phyloP scores from a whole-genome alignment of 345 rosid species.

The Gossypium thurberi region DNA sequence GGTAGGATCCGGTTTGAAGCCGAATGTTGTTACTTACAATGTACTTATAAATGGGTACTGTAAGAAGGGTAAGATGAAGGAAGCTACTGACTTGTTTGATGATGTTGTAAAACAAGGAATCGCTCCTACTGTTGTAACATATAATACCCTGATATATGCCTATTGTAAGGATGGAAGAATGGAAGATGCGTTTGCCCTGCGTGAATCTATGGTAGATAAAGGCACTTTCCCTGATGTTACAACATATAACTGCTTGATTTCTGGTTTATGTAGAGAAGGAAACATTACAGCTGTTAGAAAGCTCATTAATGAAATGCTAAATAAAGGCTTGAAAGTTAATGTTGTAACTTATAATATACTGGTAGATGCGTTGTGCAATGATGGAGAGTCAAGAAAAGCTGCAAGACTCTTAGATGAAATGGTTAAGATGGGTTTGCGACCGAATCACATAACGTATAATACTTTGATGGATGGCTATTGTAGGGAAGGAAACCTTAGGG shows the following conservation, averaged over 20 bases:
- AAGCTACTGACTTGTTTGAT: slow-evolving; percentile 48
- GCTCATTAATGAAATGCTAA: slow-evolving; percentile 36
- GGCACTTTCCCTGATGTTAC: slow-evolving; percentile 42
- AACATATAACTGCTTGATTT: slow-evolving; percentile 70
- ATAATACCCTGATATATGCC: slow-evolving; percentile 65
- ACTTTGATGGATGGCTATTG: slow-evolving; percentile 72
- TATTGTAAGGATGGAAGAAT: slow-evolving; percentile 53
- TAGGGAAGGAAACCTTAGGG: slow-evolving; percentile 61
- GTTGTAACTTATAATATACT: slow-evolving; percentile 61
- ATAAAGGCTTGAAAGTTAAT: slow-evolving; percentile 39
- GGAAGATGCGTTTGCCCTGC: slow-evolving; percentile 48
- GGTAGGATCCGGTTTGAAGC: slow-evolving; percentile 45
- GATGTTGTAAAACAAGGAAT: slow-evolving; percentile 37
- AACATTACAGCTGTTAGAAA: slow-evolving; percentile 34
- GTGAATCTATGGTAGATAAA: slow-evolving; percentile 36
- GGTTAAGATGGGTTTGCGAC: slow-evolving; percentile 39
- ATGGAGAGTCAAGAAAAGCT: slow-evolving; percentile 56
- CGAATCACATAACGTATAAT: slow-evolving; percentile 62
- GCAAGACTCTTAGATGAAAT: slow-evolving; percentile 50
- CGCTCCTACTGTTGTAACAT: slow-evolving; percentile 39
- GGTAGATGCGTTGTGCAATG: slow-evolving; percentile 51
- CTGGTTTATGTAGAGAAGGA: slow-evolving; percentile 53
- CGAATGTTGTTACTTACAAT: slow-evolving; percentile 55
- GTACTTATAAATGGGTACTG: slow-evolving; percentile 63
- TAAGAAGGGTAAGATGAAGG: slow-evolving; percentile 48